These are phyloP conservation scores for Pseudonitzschia multiseries DNA, from an alignment of 108 stramenopile species.

Conservation along the genomic window DNA sequence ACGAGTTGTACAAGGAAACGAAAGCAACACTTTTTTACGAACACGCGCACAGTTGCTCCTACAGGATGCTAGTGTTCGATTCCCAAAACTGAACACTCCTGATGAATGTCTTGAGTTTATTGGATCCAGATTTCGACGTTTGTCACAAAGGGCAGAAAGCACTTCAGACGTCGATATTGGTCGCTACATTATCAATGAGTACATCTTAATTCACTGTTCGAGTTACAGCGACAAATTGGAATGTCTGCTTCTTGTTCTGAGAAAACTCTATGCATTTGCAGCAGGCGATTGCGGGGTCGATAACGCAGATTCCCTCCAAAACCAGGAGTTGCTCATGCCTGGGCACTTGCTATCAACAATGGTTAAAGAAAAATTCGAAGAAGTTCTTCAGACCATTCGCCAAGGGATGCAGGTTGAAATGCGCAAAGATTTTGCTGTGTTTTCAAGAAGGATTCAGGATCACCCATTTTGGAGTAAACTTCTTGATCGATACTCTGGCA, in stretches of 20 bases:
- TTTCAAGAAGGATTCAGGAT: slow-evolving; percentile 44
- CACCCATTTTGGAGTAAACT: slow-evolving; percentile 64
- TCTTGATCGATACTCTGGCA: slow-evolving; percentile 70
- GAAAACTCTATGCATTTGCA: slow-evolving; percentile 95
- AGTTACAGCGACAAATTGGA: slow-evolving; percentile 91
- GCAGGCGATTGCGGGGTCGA: slow-evolving; percentile 93
- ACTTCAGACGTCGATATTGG: slow-evolving; percentile 87
- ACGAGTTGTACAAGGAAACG: slow-evolving; percentile 83
- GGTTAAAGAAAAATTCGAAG: slow-evolving; percentile 96
- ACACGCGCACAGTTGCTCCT: slow-evolving; percentile 91
- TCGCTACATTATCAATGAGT: slow-evolving; percentile 82
- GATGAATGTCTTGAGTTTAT: slow-evolving; percentile 89
- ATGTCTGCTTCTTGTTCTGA: slow-evolving; percentile 79
- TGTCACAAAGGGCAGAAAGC: slow-evolving; percentile 68
- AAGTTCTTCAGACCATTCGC: slow-evolving; percentile 70
- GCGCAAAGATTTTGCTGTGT: slow-evolving; percentile 56
- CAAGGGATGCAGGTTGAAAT: slow-evolving; percentile 72
- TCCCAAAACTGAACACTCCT: slow-evolving; percentile 75
- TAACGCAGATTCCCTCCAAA: slow-evolving; percentile 94
- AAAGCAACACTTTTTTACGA: slow-evolving; percentile 88
- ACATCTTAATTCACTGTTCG: slow-evolving; percentile 84
- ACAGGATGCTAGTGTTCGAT: slow-evolving; percentile 86
- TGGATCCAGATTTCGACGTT: slow-evolving; percentile 86
- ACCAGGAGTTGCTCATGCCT: slow-evolving; percentile 93
- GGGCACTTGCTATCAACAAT: slow-evolving; percentile 89